Percentiles rank a stretch among this genome's conserved stretches.
Conservation (phyloP, 2,329 filamentous ascomycete species). For the Magnaporthiopsis incrustans region DNA sequence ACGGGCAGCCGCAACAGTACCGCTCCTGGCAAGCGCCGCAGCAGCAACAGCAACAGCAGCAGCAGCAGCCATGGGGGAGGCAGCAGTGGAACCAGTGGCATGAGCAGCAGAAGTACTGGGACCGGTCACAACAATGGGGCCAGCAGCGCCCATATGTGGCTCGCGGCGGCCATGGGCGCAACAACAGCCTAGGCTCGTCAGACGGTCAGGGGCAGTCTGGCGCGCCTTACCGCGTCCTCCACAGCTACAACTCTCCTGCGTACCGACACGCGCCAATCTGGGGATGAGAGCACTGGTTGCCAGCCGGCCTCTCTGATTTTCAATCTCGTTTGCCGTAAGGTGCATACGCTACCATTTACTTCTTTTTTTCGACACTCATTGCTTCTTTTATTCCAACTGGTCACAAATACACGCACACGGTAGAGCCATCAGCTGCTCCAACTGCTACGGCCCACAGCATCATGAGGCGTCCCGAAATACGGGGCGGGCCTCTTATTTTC, state of each 20-base stretch:
- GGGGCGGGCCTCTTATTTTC: too few relatives aligned
- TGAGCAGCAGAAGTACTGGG: constrained; percentile 17
- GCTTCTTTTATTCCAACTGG: neutral
- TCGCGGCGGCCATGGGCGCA: constrained; percentile 26
- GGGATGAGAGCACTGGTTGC: constrained; percentile 27
- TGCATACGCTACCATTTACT: neutral
- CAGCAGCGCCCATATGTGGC: constrained; percentile 25
- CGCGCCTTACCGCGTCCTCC: constrained; percentile 39
- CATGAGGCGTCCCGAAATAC: too few relatives aligned
- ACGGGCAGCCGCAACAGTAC: constrained; percentile 11
- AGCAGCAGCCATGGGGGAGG: neutral
- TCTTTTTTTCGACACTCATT: neutral
- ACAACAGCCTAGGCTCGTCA: constrained; percentile 22
- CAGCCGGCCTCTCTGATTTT: neutral
- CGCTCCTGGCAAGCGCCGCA: neutral
- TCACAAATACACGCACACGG: too few relatives aligned
- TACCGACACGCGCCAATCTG: constrained; percentile 49
- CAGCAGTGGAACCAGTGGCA: constrained; percentile 14
- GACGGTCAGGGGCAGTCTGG: constrained; percentile 16
- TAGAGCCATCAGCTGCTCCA: too few relatives aligned
- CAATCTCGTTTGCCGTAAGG: neutral
- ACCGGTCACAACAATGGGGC: constrained; percentile 22
- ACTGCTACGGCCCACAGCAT: too few relatives aligned
- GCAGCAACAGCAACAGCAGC: neutral
- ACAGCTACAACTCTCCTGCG: constrained; percentile 52